Evolutionary conservation across 257 asterid genomes (phyloP).

Genomic region (Petunia secreta): DNA sequence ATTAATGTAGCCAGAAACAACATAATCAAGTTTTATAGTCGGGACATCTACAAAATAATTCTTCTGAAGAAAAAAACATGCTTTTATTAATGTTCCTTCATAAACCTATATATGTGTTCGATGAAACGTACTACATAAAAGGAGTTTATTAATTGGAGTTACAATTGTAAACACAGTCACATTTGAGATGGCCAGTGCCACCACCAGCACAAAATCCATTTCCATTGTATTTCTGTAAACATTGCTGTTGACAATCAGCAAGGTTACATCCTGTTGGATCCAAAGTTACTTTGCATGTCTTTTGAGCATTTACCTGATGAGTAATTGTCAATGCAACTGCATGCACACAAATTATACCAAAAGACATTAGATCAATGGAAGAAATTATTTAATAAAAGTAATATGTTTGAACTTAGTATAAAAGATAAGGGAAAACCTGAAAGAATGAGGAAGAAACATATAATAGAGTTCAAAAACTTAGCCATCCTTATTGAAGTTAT

Average conservation of each 20-base stretch:
- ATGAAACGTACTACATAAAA: too few relatives aligned
- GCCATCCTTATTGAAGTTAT: background rate
- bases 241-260: conserved; percentile 28
- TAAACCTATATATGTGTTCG: too few relatives aligned
- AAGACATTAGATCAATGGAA: background rate
- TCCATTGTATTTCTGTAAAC: conserved; percentile 24
- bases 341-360: background rate
- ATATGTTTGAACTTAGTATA: background rate
- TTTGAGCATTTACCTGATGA: conserved; percentile 23
- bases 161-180: conserved; percentile 40
- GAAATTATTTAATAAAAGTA: too few relatives aligned
- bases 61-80: too few relatives aligned
- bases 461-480: conserved; percentile 1
- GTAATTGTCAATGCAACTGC: background rate
- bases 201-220: conserved; percentile 29
- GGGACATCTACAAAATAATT: too few relatives aligned
- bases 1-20: too few relatives aligned
- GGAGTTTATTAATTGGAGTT: background rate
- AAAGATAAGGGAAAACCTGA: conserved; percentile 35
- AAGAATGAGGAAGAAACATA: conserved; percentile 11
- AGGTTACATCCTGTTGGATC: conserved; percentile 27
- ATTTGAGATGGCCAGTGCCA: conserved; percentile 3
- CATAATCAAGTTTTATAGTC: too few relatives aligned
- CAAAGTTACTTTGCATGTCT: conserved; percentile 24
- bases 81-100: too few relatives aligned